phyloP scores from a whole-genome alignment of 2,329 filamentous ascomycete genomes.

The Fusarium verrucosum region DNA sequence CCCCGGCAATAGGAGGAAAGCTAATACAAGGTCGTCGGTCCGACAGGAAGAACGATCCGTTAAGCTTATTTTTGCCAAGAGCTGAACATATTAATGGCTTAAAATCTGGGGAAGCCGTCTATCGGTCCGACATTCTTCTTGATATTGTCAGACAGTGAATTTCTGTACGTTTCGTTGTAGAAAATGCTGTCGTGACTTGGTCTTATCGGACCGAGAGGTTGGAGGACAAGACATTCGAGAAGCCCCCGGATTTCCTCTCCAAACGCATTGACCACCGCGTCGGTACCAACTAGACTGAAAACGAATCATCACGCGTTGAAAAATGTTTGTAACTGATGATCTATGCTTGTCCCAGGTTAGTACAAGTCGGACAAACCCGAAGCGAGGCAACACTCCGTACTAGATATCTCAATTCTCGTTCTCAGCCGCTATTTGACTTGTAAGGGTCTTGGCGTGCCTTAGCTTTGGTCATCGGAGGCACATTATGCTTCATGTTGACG shows the following conservation, averaged over 20 bases:
- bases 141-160: neutral
- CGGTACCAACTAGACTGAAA: conserved; percentile 2
- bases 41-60: neutral
- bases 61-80: neutral
- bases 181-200: neutral
- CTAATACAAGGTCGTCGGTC: neutral
- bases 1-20: neutral
- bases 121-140: neutral
- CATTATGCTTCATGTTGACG: neutral
- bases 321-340: too few relatives aligned
- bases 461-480: neutral
- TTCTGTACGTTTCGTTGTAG: neutral
- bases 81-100: neutral
- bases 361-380: neutral
- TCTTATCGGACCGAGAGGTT: conserved; percentile 6
- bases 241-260: conserved; percentile 14
- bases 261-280: conserved; percentile 5
- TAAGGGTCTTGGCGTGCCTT: neutral
- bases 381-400: neutral
- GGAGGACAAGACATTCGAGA: too few relatives aligned
- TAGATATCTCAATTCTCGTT: neutral
- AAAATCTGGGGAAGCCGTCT: neutral
- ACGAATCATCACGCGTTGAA: neutral
- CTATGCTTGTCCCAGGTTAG: neutral
- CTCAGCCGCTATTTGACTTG: too few relatives aligned